A percentile compares a stretch with the other conserved stretches of the same genome.
Evolutionary conservation across 306 rosid species (phyloP).

Genomic region (Lagenaria siceraria): DNA sequence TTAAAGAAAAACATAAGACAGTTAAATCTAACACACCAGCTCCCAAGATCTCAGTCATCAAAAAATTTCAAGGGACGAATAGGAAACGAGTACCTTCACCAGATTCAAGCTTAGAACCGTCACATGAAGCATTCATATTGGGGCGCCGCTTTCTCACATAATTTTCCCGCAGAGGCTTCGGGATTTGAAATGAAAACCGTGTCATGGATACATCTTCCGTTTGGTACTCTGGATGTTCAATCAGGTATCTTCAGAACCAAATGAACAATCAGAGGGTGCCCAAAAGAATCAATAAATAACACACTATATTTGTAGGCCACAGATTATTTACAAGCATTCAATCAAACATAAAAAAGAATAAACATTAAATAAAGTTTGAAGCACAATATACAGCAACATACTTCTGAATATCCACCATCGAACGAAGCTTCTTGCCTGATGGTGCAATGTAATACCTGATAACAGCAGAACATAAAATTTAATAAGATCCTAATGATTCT

Average conservation of each 20-base stretch:
- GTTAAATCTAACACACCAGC: background rate
- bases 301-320: background rate
- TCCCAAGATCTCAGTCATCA: background rate
- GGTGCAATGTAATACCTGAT: conserved; percentile 83
- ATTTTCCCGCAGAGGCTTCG: conserved; percentile 74
- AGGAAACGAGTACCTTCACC: conserved; percentile 29
- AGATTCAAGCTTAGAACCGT: conserved; percentile 27
- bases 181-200: conserved; percentile 68
- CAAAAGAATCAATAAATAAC: background rate
- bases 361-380: background rate
- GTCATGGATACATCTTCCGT: conserved; percentile 42
- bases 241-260: conserved; percentile 40
- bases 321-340: background rate
- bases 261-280: conserved; percentile 12
- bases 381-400: conserved; percentile 15
- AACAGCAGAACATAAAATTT: background rate
- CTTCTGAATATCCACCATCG: conserved; percentile 83
- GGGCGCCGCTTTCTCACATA: conserved; percentile 80
- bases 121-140: conserved; percentile 22
- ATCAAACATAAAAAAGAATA: background rate
- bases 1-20: background rate
- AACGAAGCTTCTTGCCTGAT: conserved; percentile 80
- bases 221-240: conserved; percentile 60
- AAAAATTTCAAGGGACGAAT: background rate
- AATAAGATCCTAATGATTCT: background rate